Evolutionary conservation across 352 stramenopile species (phyloP), one percentile per base, ranked within the genome.

Genomic region (Globisporangium barbulae): DNA sequence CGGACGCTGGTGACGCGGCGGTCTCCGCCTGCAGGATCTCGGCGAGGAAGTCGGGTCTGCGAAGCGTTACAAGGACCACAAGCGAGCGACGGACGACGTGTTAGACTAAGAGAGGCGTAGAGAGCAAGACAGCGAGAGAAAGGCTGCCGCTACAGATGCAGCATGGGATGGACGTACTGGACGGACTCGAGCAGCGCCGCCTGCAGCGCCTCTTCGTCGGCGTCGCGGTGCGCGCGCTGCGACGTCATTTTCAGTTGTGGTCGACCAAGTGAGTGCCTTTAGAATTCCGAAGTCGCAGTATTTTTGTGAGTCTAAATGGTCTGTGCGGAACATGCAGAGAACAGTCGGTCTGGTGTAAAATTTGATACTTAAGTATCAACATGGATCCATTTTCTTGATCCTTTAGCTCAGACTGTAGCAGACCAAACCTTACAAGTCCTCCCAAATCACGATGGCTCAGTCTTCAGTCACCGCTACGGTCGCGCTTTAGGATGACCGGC

Each of bases 11-110:
- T 21, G 19, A 25, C 21, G 53, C 25, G 45, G 17, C 15, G 37
- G 67, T 58, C 62, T 92, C 83, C 0, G 79, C 81, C n/a, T 81
- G 65, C n/a, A 92, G 59, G 52, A 92, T 92, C 66, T 90, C 75
- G 0, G 72, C 79, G 60, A 92, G 65, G 66, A 79, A 92, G 61
- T 92, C 83, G 1, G 73, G 78, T 71, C 81, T 90, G 30, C 17
- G 42, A 2, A 7, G 21, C 15, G 8, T 15, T 8, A 41, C 12
- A 10, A 28, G 15, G 19, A 28, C 15, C 41, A 10, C 9, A 55
- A 37, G 12, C 31, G 6, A 37, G 31, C 31, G 8, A 41, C 41
- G 15, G 25, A 9, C 41, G 55, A 13, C 17, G 25, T 39, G 50
- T 57, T 57, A 44, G 31, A 33, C 42, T 41, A n/a, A 3, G 25